Evolutionary conservation across 192 early-diverging fungal species (phyloP), one percentile per base, ranked within the genome.

Genomic region (Rhizoclosmatium sp.): DNA sequence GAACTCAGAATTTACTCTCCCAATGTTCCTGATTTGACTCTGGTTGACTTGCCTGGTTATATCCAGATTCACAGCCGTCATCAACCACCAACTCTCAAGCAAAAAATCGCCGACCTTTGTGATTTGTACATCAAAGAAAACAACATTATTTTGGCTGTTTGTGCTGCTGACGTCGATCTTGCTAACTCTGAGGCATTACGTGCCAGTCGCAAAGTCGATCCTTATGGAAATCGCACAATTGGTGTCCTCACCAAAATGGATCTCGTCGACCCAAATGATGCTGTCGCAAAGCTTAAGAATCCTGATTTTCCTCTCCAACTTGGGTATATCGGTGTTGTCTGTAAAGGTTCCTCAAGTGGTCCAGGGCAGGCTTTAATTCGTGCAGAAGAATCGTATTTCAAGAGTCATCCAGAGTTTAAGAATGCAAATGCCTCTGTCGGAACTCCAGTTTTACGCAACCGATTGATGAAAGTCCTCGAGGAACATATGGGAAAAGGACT

Each of bases 171-270:
- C 85, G 94, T 94, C 10, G 98, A 99, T 88, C 85, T 99, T 51
- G 98, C 98, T 79, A 99, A 99, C 88, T 99, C 97, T 7, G 97
- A 98, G 79, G 98, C 96, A 12, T 86, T 99, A 60, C 93, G 96
- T 79, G 86, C 97, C n/a, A 95, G 95, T 44, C 92, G 97, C 59
- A 96, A 97, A 83, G 93, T 95, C 44, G 98, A 99, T 82, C 98
- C 98, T 3, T 91, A 95, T 65, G 98, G 95, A 68, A 78, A 92
- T 51, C 90, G 98, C 59, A 99, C 98, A 2, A 98, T 99, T 82
- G 97, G 98, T 68, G 97, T 99, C 56, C 86, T 99, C 81, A 99
- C 98, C 62, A 99, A 99, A 83, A 91, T 99, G 78, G 98, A 99
- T 79, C 89, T 95, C 31, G 94, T 97, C 0, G 91, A 95, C 65